phyloP scores from a whole-genome alignment of 768 basidiomycete species.

The Podaxis rugospora region DNA sequence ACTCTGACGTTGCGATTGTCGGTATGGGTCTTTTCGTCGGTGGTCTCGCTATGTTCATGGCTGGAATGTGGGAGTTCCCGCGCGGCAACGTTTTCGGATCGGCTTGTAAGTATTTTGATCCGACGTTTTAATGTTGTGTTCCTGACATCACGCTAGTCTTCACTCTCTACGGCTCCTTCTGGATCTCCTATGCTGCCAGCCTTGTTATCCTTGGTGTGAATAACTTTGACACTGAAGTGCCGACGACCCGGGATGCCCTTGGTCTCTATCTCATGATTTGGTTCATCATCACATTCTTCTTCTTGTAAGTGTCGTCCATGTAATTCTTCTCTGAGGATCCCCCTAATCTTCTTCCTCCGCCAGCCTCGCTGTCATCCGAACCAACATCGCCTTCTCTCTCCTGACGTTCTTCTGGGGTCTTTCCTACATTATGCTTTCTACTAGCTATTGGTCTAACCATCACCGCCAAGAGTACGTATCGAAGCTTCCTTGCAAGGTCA shows the following conservation, averaged over 20 bases:
- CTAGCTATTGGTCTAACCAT: conserved; percentile 27
- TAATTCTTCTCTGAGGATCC: neutral
- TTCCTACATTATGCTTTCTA: conserved; percentile 46
- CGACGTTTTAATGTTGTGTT: neutral
- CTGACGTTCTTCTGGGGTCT: conserved; percentile 50
- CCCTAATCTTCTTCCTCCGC: neutral
- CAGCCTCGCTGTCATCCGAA: conserved; percentile 45
- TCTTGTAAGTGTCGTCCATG: conserved; percentile 34
- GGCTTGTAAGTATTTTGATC: conserved; percentile 31
- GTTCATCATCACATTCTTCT: conserved; percentile 48
- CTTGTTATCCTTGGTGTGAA: conserved; percentile 45
- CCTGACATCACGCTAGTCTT: conserved; percentile 37
- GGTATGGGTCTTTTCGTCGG: conserved; percentile 64
- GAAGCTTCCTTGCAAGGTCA: neutral
- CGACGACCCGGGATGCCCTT: conserved; percentile 38
- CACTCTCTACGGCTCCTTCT: conserved; percentile 58
- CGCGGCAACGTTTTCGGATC: conserved; percentile 48
- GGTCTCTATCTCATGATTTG: conserved; percentile 54
- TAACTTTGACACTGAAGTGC: conserved; percentile 28
- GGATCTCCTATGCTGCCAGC: conserved; percentile 57
- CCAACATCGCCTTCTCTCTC: conserved; percentile 43
- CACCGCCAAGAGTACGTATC: conserved; percentile 1
- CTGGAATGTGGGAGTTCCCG: conserved; percentile 61
- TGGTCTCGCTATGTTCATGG: conserved; percentile 58
- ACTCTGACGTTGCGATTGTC: conserved; percentile 43